Conservation (phyloP, 2,329 filamentous ascomycete genomes). For the Septoria linicola region DNA sequence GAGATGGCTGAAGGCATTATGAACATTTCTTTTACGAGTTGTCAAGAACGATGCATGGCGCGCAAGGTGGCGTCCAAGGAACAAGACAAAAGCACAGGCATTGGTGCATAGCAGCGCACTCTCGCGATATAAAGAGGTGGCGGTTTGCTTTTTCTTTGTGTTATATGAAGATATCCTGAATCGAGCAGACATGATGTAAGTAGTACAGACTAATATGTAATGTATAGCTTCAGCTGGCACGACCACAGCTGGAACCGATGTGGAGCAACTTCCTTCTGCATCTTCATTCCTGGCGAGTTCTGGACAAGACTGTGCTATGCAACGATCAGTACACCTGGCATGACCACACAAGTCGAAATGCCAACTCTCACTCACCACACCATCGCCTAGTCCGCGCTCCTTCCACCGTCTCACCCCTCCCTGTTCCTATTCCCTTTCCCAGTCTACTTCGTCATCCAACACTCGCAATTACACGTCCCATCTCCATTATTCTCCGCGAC, state of each 20-base stretch:
- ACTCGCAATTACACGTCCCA: no score
- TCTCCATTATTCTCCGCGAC: no score
- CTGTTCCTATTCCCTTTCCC: no score
- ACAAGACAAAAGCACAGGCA: not conserved
- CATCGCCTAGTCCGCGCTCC: no score
- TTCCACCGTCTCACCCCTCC: no score
- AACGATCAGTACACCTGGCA: no score
- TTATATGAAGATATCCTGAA: constrained; percentile 14
- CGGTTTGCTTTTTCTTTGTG: not conserved
- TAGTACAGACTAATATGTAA: constrained; percentile 10
- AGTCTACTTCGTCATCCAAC: no score
- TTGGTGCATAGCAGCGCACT: not conserved
- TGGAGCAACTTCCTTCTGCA: not conserved
- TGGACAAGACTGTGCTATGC: no score
- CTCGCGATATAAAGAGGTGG: not conserved
- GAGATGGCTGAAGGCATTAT: not conserved
- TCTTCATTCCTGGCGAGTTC: no score
- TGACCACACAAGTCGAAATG: no score
- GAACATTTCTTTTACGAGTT: not conserved
- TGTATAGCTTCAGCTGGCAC: not conserved
- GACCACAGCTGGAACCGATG: no score
- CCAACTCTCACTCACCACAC: no score
- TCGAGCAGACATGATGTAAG: constrained; percentile 5
- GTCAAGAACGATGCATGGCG: not conserved
- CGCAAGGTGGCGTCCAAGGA: not conserved